Evolutionary conservation across 1,284 basidiomycete species (phyloP).

Genomic region (Testicularia cyperi): DNA sequence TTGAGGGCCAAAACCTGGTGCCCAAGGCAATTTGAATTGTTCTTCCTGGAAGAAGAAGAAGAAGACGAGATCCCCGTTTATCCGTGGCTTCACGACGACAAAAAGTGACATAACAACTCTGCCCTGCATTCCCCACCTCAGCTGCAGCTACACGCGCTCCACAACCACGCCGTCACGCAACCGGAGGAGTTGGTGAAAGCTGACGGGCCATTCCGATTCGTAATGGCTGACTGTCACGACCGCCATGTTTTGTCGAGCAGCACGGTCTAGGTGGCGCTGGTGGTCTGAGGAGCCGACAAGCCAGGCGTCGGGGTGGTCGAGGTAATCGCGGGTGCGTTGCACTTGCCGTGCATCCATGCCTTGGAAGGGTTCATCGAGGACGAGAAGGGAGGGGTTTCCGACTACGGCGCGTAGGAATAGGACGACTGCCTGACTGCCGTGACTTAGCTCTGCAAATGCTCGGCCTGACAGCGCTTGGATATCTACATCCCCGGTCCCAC

Average conservation of each 20-base stretch:
- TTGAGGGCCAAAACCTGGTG: no score
- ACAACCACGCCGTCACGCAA: constrained; percentile 39
- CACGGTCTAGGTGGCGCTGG: constrained; percentile 8
- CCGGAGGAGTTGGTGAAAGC: constrained; percentile 41
- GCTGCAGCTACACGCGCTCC: constrained; percentile 21
- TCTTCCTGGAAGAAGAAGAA: no score
- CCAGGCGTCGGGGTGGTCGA: constrained; percentile 31
- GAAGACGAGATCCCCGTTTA: no score
- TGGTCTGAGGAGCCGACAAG: constrained; percentile 2
- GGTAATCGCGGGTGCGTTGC: constrained; percentile 25
- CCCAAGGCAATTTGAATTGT: no score
- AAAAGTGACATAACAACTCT: no score
- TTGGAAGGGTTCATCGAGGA: constrained; percentile 59
- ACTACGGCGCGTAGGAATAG: constrained; percentile 53
- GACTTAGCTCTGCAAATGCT: constrained; percentile 29
- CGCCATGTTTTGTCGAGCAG: constrained; percentile 22
- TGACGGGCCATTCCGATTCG: constrained; percentile 51
- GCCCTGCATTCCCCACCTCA: no score
- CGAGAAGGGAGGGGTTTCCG: constrained; percentile 41
- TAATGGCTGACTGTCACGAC: constrained; percentile 57
- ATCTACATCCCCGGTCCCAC: no score
- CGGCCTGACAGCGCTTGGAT: constrained; percentile 8
- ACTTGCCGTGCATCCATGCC: constrained; percentile 52
- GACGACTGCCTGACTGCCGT: constrained; percentile 52
- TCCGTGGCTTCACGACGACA: no score